Evolutionary conservation across 208 protist genomes (phyloP).

Genomic region (Acanthamoeba castellanii): DNA sequence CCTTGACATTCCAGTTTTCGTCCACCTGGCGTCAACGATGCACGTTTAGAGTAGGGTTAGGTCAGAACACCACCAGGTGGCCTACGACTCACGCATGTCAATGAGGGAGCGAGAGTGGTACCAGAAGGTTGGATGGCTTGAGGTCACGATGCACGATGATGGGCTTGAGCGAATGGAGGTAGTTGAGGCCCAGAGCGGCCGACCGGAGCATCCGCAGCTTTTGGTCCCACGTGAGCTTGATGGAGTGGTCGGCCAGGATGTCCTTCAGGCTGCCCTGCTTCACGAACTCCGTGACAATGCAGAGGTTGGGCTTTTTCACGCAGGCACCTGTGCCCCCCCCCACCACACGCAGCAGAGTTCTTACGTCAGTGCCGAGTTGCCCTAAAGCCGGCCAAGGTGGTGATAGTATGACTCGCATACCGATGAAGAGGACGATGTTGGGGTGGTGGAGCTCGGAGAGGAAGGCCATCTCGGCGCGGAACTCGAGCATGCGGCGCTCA

Average conservation of each 20-base stretch:
- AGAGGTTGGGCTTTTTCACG: slow-evolving; percentile 80
- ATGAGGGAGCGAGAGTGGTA: background rate
- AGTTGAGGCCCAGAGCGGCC: slow-evolving; percentile 56
- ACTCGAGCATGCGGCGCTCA: slow-evolving; percentile 49
- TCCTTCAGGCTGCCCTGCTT: slow-evolving; percentile 74
- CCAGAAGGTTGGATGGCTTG: slow-evolving; percentile 8
- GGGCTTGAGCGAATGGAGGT: slow-evolving; percentile 14
- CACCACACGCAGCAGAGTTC: too few relatives aligned
- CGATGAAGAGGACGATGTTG: slow-evolving; percentile 70
- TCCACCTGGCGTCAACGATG: background rate
- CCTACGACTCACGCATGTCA: too few relatives aligned
- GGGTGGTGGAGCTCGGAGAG: slow-evolving; percentile 44
- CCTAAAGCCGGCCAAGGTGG: too few relatives aligned
- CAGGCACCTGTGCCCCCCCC: slow-evolving; percentile 21
- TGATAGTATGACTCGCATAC: too few relatives aligned
- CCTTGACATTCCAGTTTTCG: slow-evolving; percentile 25
- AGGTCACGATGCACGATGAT: slow-evolving; percentile 15
- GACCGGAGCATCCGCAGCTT: background rate
- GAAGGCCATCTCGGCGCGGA: slow-evolving; percentile 63
- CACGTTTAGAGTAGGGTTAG: too few relatives aligned
- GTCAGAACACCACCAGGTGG: too few relatives aligned
- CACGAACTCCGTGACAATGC: slow-evolving; percentile 85
- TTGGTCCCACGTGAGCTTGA: slow-evolving; percentile 1
- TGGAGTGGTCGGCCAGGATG: slow-evolving; percentile 70
- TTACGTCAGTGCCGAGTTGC: too few relatives aligned